Evolutionary conservation across 129 eudicot species (phyloP).

Genomic region (Chrysanthemum makinoi): DNA sequence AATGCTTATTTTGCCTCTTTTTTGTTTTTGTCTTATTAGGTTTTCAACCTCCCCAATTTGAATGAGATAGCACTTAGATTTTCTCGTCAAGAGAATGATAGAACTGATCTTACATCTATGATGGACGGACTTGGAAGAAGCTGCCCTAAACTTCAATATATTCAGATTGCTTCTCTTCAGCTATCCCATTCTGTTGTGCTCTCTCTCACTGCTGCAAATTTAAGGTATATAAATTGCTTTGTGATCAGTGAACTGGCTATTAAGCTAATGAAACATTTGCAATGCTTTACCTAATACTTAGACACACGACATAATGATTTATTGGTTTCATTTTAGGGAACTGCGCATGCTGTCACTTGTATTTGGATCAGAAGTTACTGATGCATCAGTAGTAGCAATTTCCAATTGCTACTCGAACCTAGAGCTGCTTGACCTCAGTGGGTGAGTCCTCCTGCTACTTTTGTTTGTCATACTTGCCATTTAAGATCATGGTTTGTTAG

Average conservation of each 20-base stretch:
- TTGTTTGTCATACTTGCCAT: background rate
- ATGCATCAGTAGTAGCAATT: slow-evolving; percentile 96
- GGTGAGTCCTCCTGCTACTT: slow-evolving; percentile 48
- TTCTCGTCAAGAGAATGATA: slow-evolving; percentile 77
- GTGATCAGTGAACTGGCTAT: background rate
- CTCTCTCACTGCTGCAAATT: slow-evolving; percentile 81
- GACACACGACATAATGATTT: background rate
- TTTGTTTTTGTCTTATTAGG: slow-evolving; percentile 34
- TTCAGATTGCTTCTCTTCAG: slow-evolving; percentile 72
- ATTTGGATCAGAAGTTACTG: slow-evolving; percentile 82
- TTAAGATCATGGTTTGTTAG: too few species aligned
- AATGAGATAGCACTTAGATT: slow-evolving; percentile 78
- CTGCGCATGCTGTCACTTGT: slow-evolving; percentile 91
- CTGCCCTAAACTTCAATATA: slow-evolving; percentile 72
- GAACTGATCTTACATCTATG: slow-evolving; percentile 65
- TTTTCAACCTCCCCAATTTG: slow-evolving; percentile 80
- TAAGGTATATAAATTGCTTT: slow-evolving; percentile 48
- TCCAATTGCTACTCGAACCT: slow-evolving; percentile 74
- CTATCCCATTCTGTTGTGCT: slow-evolving; percentile 84
- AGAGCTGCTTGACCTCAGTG: slow-evolving; percentile 95
- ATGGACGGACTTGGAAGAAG: slow-evolving; percentile 72
- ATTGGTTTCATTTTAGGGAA: slow-evolving; percentile 47
- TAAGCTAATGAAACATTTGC: background rate
- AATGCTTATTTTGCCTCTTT: slow-evolving; percentile 14
- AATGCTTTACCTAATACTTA: background rate